phyloP scores from a whole-genome alignment of 495 filamentous ascomycete species.

The Hyaloscypha variabilis region DNA sequence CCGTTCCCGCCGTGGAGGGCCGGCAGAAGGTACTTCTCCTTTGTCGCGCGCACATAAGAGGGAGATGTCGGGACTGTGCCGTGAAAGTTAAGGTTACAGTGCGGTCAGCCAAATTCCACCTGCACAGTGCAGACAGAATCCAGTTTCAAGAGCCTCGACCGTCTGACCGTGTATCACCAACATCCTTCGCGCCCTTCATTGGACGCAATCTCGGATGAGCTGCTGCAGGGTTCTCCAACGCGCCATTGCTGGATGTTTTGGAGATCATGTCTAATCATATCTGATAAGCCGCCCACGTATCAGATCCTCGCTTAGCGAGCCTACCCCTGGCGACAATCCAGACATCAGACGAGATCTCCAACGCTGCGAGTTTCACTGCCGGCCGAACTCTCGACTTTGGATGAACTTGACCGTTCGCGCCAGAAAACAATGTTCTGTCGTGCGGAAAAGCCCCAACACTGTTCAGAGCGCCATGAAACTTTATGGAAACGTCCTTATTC shows the following conservation, averaged over 20 bases:
- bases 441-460: background rate
- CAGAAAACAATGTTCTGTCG: background rate
- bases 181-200: background rate
- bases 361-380: constrained; percentile 24
- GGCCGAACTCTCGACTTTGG: constrained; percentile 7
- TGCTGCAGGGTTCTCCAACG: background rate
- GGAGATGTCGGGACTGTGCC: background rate
- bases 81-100: too few relatives aligned
- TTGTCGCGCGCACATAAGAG: background rate
- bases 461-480: constrained; percentile 20
- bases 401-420: constrained; percentile 15
- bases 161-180: background rate
- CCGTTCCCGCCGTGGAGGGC: background rate
- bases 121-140: background rate
- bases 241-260: background rate
- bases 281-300: background rate
- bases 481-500: constrained; percentile 8
- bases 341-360: constrained; percentile 22
- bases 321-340: constrained; percentile 13
- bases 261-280: background rate
- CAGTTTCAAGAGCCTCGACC: background rate
- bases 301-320: constrained; percentile 9
- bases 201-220: background rate
- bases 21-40: background rate
- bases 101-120: background rate